A percentile compares a stretch with the other conserved stretches of the same genome.
phyloP scores from a whole-genome alignment of 2,329 filamentous ascomycete genomes.

The Cladophialophora immunda region DNA sequence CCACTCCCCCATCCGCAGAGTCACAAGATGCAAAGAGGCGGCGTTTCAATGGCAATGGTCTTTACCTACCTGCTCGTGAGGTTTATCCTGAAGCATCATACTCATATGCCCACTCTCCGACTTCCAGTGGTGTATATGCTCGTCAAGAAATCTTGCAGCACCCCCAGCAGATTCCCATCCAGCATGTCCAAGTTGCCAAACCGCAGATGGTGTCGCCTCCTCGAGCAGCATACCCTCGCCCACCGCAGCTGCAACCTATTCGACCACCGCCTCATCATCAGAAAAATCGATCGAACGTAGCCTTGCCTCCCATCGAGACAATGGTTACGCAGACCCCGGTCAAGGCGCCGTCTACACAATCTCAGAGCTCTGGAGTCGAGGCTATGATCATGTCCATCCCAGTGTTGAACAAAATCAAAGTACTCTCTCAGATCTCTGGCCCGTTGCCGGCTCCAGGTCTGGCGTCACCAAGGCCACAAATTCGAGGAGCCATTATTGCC shows the following conservation, averaged over 20 bases:
- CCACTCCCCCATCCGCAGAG: conserved; percentile 33
- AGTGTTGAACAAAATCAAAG: conserved; percentile 77
- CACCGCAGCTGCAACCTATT: conserved; percentile 41
- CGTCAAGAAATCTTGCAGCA: conserved; percentile 35
- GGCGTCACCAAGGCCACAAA: conserved; percentile 49
- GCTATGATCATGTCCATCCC: conserved; percentile 79
- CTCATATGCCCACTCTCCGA: conserved; percentile 46
- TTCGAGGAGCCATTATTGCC: conserved; percentile 81
- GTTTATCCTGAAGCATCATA: conserved; percentile 43
- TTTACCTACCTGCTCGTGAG: conserved; percentile 51
- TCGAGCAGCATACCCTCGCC: conserved; percentile 33
- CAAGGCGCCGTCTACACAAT: conserved; percentile 35
- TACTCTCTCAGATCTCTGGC: conserved; percentile 78
- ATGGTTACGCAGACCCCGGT: conserved; percentile 40
- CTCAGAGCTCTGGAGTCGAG: conserved; percentile 56
- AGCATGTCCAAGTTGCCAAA: conserved; percentile 27
- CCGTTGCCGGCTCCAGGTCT: conserved; percentile 60
- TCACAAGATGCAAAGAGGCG: conserved; percentile 69
- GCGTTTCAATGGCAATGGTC: conserved; percentile 61
- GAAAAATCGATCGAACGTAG: conserved; percentile 56
- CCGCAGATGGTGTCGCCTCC: conserved; percentile 39
- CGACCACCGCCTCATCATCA: conserved; percentile 48
- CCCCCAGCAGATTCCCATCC: conserved; percentile 20
- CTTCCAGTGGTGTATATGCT: conserved; percentile 44
- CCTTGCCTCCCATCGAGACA: conserved; percentile 63